Evolutionary conservation across 306 rosid species (phyloP).

Genomic region (Trifolium repens): DNA sequence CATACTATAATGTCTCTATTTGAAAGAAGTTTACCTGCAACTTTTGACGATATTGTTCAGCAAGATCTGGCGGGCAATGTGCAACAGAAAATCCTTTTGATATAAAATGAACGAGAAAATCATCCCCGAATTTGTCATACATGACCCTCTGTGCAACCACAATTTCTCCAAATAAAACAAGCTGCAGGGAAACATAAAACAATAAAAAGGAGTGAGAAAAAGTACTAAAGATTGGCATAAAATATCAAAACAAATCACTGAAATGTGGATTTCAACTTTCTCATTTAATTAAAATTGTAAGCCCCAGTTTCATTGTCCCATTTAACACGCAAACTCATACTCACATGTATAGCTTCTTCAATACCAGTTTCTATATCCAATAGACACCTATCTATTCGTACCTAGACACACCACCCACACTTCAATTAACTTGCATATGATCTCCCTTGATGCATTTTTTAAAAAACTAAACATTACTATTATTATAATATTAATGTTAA

Average conservation of each 20-base stretch:
- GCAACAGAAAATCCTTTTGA: constrained; percentile 69
- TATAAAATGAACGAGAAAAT: constrained; percentile 56
- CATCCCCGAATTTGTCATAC: constrained; percentile 92
- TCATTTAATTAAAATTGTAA: not conserved
- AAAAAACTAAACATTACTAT: too few species aligned
- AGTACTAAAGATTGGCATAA: constrained; percentile 11
- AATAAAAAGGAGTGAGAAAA: constrained; percentile 11
- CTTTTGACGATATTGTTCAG: constrained; percentile 80
- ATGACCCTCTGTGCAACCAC: constrained; percentile 96
- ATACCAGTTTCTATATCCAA: not conserved
- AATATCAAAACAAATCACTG: constrained; percentile 23
- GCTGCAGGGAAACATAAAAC: constrained; percentile 49
- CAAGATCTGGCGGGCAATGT: constrained; percentile 81
- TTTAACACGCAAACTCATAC: not conserved
- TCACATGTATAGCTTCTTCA: not conserved
- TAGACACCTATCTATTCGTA: not conserved
- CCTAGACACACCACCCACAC: not conserved
- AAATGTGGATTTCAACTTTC: constrained; percentile 36
- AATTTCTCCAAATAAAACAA: constrained; percentile 91
- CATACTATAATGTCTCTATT: constrained; percentile 24
- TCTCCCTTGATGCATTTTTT: too few species aligned
- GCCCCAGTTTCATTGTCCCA: not conserved
- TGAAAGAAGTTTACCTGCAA: constrained; percentile 69
- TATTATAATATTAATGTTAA: too few species aligned
- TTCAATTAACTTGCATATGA: not conserved